These are phyloP conservation scores for Leccinum subrobustum DNA, from an alignment of 1,284 basidiomycete genomes.

Conservation along the genomic window DNA sequence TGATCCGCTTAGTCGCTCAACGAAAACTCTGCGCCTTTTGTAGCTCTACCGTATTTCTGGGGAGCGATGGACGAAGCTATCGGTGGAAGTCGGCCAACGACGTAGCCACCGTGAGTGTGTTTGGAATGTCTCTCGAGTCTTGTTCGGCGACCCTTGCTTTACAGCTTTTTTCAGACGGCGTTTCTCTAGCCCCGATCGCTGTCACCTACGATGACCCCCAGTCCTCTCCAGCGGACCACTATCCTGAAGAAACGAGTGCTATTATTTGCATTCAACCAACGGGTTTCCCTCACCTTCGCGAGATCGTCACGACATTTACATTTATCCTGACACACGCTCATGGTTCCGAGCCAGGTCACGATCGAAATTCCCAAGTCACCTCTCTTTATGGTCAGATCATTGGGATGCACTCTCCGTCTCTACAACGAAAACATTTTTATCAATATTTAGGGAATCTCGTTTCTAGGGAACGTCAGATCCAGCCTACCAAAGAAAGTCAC, in stretches of 20 bases:
- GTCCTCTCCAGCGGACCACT: not conserved
- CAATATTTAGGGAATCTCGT: not conserved
- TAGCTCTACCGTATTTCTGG: constrained; percentile 11
- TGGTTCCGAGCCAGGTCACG: not conserved
- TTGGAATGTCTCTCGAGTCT: not conserved
- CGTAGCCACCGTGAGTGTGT: constrained; percentile 5
- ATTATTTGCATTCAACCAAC: constrained; percentile 13
- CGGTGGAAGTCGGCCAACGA: constrained; percentile 6
- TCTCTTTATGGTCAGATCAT: not conserved
- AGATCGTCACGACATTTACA: constrained; percentile 17
- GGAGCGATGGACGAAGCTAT: constrained; percentile 13
- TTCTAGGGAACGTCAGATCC: not conserved
- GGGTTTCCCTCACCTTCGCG: constrained; percentile 21
- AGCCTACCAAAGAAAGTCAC: not conserved
- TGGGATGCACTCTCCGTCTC: not conserved
- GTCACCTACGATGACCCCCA: constrained; percentile 2
- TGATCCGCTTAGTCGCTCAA: not conserved
- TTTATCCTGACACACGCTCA: not conserved
- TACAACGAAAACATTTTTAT: not conserved
- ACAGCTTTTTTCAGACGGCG: constrained; percentile 7
- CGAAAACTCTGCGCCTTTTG: not conserved
- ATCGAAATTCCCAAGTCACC: not conserved
- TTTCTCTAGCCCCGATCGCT: constrained; percentile 6
- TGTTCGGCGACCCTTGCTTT: not conserved
- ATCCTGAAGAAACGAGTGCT: not conserved